phyloP scores from a whole-genome alignment of 2,329 filamentous ascomycete genomes.

The Onygenales sp. region DNA sequence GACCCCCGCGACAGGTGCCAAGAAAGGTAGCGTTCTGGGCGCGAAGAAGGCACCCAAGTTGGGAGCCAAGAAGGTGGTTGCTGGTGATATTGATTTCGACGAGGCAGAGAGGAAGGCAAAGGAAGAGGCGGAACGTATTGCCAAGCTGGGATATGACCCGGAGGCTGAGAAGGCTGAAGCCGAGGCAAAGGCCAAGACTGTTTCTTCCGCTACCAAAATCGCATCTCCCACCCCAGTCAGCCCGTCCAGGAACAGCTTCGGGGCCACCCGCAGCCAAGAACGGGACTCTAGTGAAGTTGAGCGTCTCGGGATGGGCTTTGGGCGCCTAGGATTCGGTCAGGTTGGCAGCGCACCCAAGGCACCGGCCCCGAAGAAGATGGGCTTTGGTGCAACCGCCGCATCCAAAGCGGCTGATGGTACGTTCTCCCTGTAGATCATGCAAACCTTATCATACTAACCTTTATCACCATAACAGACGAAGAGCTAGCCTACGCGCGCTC shows the following conservation, averaged over 20 bases:
- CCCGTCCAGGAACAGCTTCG: constrained; percentile 53
- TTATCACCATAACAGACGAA: constrained; percentile 46
- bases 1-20: constrained; percentile 51
- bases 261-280: constrained; percentile 45
- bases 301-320: constrained; percentile 79
- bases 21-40: constrained; percentile 77
- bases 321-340: constrained; percentile 79
- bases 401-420: constrained; percentile 63
- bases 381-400: constrained; percentile 77
- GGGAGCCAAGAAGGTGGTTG: constrained; percentile 80
- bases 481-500: constrained; percentile 72
- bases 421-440: constrained; percentile 11
- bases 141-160: constrained; percentile 89
- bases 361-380: constrained; percentile 63
- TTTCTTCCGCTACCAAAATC: constrained; percentile 51
- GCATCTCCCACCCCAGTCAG: constrained; percentile 68
- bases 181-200: constrained; percentile 24
- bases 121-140: constrained; percentile 92
- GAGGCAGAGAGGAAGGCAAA: constrained; percentile 95
- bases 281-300: constrained; percentile 69
- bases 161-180: constrained; percentile 62
- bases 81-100: constrained; percentile 83
- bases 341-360: constrained; percentile 57
- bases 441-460: background rate
- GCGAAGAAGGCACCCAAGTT: constrained; percentile 76